These are phyloP conservation scores for Wolfiporia cocos DNA, from an alignment of 1,284 basidiomycete species.

Conservation along the genomic window DNA sequence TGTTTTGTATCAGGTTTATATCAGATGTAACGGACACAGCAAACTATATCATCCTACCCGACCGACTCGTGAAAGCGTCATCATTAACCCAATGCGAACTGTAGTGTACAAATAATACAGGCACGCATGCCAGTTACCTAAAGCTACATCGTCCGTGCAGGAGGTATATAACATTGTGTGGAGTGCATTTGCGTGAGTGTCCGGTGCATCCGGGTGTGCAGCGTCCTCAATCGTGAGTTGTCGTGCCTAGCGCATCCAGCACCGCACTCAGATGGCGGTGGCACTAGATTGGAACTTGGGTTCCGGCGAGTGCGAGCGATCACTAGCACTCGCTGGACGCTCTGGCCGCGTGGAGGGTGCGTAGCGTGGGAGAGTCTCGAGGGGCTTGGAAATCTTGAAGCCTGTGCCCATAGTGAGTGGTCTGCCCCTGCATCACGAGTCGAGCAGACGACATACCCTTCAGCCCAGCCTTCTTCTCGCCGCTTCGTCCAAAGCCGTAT, in stretches of 20 bases:
- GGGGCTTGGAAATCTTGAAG: slow-evolving; percentile 31
- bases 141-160: slow-evolving; percentile 3
- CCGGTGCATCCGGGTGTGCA: background rate
- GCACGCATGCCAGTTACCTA: background rate
- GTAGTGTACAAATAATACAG: slow-evolving; percentile 1
- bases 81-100: too few species aligned
- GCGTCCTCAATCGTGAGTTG: background rate
- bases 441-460: slow-evolving; percentile 35
- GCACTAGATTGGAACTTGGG: slow-evolving; percentile 26
- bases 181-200: background rate
- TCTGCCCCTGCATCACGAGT: slow-evolving; percentile 2
- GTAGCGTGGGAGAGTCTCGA: slow-evolving; percentile 34
- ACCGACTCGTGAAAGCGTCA: too few species aligned
- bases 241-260: background rate
- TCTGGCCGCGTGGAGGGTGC: slow-evolving; percentile 18
- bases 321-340: slow-evolving; percentile 19
- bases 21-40: too few species aligned
- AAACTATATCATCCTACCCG: too few species aligned
- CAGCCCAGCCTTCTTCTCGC: slow-evolving; percentile 68
- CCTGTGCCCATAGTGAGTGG: slow-evolving; percentile 16
- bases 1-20: too few species aligned
- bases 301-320: slow-evolving; percentile 23
- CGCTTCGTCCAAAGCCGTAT: slow-evolving; percentile 64
- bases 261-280: slow-evolving; percentile 19
- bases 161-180: background rate